These are phyloP conservation scores for Citrus glauca DNA, from an alignment of 345 rosid species.

Conservation along the genomic window DNA sequence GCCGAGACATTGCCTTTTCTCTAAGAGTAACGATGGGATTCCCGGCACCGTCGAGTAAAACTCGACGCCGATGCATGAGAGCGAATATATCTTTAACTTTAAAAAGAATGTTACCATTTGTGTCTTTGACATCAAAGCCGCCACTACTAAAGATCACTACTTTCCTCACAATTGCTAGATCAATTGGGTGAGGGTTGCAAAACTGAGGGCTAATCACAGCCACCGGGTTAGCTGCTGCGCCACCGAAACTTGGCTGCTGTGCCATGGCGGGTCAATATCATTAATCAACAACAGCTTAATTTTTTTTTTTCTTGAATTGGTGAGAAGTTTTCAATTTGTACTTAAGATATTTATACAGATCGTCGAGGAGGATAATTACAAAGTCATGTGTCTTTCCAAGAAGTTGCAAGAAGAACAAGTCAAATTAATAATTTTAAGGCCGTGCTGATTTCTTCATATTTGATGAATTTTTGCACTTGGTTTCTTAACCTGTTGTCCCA, in stretches of 20 bases:
- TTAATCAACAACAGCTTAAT: no score
- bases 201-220: constrained; percentile 19
- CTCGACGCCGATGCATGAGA: constrained; percentile 17
- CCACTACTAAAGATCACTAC: constrained; percentile 29
- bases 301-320: no score
- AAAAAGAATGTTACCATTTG: constrained; percentile 33
- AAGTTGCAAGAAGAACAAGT: no score
- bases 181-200: constrained; percentile 31
- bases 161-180: constrained; percentile 35
- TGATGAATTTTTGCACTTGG: no score
- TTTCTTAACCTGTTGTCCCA: no score
- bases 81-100: constrained; percentile 24
- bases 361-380: no score
- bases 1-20: constrained; percentile 30
- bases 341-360: no score
- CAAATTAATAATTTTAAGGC: no score
- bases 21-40: constrained; percentile 26
- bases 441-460: no score
- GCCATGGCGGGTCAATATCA: not conserved
- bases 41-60: constrained; percentile 27
- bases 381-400: no score
- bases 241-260: not conserved
- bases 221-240: no score
- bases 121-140: constrained; percentile 34
- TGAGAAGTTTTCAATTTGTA: no score